A percentile compares a stretch with the other conserved stretches of the same genome.
Conservation (phyloP, 345 rosid species). For the Raphanus raphanistrum region DNA sequence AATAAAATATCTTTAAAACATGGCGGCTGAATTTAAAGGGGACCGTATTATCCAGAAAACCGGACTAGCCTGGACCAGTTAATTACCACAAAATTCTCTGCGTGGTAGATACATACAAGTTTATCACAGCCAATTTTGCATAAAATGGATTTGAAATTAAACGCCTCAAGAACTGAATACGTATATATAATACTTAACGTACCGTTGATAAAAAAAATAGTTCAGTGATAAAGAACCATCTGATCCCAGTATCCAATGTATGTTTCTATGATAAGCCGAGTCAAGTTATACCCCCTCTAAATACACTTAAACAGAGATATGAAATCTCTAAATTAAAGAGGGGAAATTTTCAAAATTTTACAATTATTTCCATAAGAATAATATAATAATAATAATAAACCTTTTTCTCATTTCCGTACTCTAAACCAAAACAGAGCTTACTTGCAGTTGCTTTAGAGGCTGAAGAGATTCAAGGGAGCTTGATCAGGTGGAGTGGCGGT, state of each 20-base stretch:
- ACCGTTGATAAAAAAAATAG: neutral
- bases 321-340: slow-evolving; percentile 12
- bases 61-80: neutral
- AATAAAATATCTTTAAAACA: too few relatives aligned
- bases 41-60: neutral
- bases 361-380: slow-evolving; percentile 21
- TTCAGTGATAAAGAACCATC: slow-evolving; percentile 14
- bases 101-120: neutral
- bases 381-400: neutral
- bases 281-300: neutral
- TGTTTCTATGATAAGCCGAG: slow-evolving; percentile 21
- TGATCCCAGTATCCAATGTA: neutral
- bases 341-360: neutral
- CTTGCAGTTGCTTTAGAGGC: slow-evolving; percentile 29
- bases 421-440: slow-evolving; percentile 9
- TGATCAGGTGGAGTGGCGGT: slow-evolving; percentile 9
- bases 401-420: neutral
- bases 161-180: neutral
- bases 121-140: neutral
- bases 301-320: slow-evolving; percentile 26
- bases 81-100: neutral
- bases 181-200: neutral
- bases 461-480: slow-evolving; percentile 27
- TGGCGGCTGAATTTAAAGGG: too few relatives aligned
- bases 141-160: neutral